Percentiles rank a stretch among this genome's conserved stretches.
These are phyloP conservation scores for Nidula niveotomentosa DNA, from an alignment of 1,284 basidiomycete species.

Conservation along the genomic window DNA sequence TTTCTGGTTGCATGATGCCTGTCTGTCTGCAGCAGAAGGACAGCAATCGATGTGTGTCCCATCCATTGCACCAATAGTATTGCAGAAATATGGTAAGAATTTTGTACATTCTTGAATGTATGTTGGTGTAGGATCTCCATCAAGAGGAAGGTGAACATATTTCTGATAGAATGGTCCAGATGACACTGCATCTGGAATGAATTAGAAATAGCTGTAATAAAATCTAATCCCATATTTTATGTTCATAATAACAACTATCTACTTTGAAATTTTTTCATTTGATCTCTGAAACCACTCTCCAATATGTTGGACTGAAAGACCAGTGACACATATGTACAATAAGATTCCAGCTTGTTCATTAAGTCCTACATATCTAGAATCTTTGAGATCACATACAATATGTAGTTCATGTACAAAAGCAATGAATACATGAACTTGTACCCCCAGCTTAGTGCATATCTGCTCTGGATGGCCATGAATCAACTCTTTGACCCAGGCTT, in stretches of 20 bases:
- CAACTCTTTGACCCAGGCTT: conserved; percentile 2
- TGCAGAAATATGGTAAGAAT: neutral
- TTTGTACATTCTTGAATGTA: neutral
- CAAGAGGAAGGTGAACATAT: conserved; percentile 1
- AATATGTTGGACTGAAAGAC: conserved; percentile 2
- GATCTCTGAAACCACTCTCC: conserved; percentile 1
- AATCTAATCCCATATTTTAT: no score
- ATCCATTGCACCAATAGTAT: conserved; percentile 1
- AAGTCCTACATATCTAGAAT: neutral
- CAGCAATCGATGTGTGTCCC: neutral
- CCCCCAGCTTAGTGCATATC: conserved; percentile 10
- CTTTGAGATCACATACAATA: neutral
- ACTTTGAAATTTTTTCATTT: conserved; percentile 3
- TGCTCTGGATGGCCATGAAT: conserved; percentile 3
- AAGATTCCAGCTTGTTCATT: conserved; percentile 4
- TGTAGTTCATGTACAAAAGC: conserved; percentile 1
- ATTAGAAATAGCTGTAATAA: neutral
- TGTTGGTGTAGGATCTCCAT: neutral
- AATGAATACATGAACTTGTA: conserved; percentile 6
- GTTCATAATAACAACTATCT: no score
- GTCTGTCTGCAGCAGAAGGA: neutral
- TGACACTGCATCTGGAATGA: conserved; percentile 1
- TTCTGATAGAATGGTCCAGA: neutral
- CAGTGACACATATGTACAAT: conserved; percentile 5
- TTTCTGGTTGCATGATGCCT: conserved; percentile 21